phyloP scores from a whole-genome alignment of 164 flowering plant genomes.

The Stephania cephalantha region DNA sequence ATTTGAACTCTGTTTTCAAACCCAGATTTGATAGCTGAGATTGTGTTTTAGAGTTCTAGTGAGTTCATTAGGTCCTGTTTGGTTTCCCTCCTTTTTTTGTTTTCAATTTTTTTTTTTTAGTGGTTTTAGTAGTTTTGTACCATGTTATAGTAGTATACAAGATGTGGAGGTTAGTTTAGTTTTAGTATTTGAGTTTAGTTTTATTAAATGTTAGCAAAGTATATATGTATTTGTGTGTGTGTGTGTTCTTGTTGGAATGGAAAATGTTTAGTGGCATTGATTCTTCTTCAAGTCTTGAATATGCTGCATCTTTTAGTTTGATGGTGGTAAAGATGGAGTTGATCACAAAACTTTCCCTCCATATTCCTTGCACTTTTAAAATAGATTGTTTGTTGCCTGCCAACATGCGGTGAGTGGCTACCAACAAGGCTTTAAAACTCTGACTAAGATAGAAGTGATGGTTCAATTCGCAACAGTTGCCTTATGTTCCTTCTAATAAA shows the following conservation, averaged over 20 bases:
- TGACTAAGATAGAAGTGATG: no score
- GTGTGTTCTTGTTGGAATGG: background rate
- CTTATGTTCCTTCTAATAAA: no score
- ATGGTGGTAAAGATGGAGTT: background rate
- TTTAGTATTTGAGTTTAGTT: background rate
- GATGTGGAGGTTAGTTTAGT: background rate
- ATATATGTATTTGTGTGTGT: no score
- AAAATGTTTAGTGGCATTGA: background rate
- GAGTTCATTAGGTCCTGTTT: background rate
- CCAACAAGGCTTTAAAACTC: no score
- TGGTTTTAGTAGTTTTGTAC: background rate
- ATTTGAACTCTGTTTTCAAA: constrained; percentile 61
- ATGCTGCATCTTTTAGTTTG: background rate
- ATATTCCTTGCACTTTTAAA: background rate
- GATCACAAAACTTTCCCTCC: background rate
- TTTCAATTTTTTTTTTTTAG: background rate
- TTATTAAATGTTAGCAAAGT: no score
- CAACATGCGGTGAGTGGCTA: no score
- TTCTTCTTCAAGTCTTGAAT: background rate
- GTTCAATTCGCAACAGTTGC: no score
- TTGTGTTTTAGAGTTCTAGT: background rate
- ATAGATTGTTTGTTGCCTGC: no score
- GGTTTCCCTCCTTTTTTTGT: background rate
- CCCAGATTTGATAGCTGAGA: constrained; percentile 24
- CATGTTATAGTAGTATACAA: background rate